These are phyloP conservation scores for Aureobasidium pullulans DNA, from an alignment of 2,329 filamentous ascomycete genomes.

Conservation along the genomic window DNA sequence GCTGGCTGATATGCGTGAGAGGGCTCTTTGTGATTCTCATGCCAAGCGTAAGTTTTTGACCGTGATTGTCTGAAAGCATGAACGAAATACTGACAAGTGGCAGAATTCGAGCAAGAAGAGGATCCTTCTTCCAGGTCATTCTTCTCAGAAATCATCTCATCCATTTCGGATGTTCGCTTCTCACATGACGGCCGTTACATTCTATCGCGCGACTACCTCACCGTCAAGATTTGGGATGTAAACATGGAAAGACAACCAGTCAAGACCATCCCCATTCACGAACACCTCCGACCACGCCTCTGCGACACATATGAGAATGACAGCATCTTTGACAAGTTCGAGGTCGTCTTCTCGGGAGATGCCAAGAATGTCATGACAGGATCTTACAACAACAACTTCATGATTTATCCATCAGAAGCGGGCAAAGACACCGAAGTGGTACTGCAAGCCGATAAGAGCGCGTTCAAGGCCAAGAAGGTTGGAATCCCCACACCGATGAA, in stretches of 20 bases:
- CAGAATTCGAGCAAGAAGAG: conserved; percentile 98
- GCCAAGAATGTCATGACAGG: conserved; percentile 99
- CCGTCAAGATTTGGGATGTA: conserved; percentile 99
- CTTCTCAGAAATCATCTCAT: conserved; percentile 99
- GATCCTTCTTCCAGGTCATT: conserved; percentile 95
- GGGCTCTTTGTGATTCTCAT: conserved; percentile 90
- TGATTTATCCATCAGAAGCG: conserved; percentile 97
- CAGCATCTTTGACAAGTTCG: conserved; percentile 99
- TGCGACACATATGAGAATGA: conserved; percentile 99
- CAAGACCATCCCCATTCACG: conserved; percentile 98
- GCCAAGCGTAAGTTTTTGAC: conserved; percentile 66
- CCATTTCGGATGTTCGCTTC: conserved; percentile 97
- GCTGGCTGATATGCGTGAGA: conserved; percentile 95
- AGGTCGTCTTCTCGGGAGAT: conserved; percentile 97
- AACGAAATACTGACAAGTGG: conserved; percentile 14
- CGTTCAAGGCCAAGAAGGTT: conserved; percentile 99
- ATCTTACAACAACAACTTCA: conserved; percentile 99
- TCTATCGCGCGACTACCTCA: conserved; percentile 92
- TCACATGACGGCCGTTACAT: conserved; percentile 96
- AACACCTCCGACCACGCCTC: conserved; percentile 85
- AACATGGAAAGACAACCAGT: conserved; percentile 97
- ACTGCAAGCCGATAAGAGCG: conserved; percentile 94
- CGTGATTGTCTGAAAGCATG: background rate
- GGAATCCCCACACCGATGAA: conserved; percentile 97
- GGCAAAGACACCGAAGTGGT: conserved; percentile 97